These are phyloP conservation scores for Eimeria sp. DNA, from an alignment of 169 alveolate species.

Conservation along the genomic window DNA sequence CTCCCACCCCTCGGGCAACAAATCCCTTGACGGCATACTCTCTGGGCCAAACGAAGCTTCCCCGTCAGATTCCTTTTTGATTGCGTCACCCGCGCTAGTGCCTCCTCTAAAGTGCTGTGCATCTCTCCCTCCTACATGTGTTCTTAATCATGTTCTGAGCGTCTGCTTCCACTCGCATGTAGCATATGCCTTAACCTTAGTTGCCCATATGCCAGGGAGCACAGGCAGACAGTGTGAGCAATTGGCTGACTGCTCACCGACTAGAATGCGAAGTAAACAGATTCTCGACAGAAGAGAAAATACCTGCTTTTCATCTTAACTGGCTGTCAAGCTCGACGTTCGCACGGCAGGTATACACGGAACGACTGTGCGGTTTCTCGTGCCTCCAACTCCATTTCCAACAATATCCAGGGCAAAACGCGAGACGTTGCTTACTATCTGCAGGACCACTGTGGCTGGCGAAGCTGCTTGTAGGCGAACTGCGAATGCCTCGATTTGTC, in stretches of 20 bases:
- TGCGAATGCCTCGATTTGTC: neutral
- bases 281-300: too few species aligned
- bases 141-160: neutral
- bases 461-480: neutral
- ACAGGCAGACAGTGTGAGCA: neutral
- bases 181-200: neutral
- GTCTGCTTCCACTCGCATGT: neutral
- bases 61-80: neutral
- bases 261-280: neutral
- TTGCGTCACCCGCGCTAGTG: neutral
- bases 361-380: neutral
- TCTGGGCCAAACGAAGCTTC: neutral
- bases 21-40: neutral
- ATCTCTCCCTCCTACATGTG: neutral
- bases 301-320: neutral
- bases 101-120: neutral
- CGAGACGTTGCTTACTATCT: neutral
- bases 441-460: neutral
- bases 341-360: neutral
- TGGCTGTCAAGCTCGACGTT: neutral
- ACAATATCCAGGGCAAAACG: neutral
- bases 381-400: neutral
- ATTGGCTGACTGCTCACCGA: neutral
- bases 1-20: neutral
- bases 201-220: too few species aligned